Base-by-base conservation (phyloP, 2,329 filamentous ascomycete genomes). In the Fusarium robinianum region DNA sequence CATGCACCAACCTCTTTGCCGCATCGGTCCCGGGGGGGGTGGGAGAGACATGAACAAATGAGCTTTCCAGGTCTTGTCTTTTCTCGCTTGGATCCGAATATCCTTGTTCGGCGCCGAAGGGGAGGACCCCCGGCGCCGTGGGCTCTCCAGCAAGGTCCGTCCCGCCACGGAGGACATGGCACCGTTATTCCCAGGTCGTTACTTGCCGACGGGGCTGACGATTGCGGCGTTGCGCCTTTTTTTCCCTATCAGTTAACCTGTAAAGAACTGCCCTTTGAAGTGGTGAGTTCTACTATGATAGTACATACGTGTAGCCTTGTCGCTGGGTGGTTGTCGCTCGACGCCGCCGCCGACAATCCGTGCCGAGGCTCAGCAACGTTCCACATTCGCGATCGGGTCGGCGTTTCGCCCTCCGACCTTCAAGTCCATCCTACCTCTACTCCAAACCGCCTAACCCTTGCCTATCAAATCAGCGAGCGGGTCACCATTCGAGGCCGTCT, bases 21-120 rank as follows among this genome's bases (percentile, higher is more conserved):
- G 51, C 30, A 19, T 60, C 57, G 54, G 52, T 49, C 51, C 57
- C 57, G 57, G 36, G 15, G 17, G 17, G 33, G 25, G 41, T n/a
- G n/a, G n/a, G n/a, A n/a, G n/a, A n/a, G n/a, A n/a, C n/a, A n/a
- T n/a, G n/a, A n/a, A n/a, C n/a, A n/a, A n/a, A n/a, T n/a, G n/a
- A n/a, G n/a, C n/a, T n/a, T n/a, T n/a, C n/a, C 52, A 49, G 16
- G 22, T 16, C 26, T 21, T 40, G 35, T 21, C 37, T 31, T 26
- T 22, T 41, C 25, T 34, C 40, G 23, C 31, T 25, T 49, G 47
- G 42, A 54, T 46, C 50, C 32, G 37, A 58, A 38, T 33, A 27
- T 19, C 45, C 33, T 25, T 12, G 19, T 21, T 60, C 57, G 57
- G 57, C 39, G 49, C 57, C 57, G 57, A 58, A 36, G 25, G 41